phyloP scores from a whole-genome alignment of 257 asterid species.

The Anisodus tanguticus region DNA sequence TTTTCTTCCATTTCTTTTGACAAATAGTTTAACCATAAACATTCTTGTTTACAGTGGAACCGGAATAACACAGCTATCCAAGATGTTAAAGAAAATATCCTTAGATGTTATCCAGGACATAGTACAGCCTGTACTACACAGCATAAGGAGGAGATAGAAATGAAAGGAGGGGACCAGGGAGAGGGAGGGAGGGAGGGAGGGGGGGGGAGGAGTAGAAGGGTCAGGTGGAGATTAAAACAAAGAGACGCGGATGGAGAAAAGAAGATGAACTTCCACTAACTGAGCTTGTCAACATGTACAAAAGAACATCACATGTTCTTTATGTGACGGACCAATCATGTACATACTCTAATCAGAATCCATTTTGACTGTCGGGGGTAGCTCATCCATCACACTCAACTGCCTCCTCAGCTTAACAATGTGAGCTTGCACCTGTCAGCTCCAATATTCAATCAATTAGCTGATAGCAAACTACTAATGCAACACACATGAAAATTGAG shows the following conservation, averaged over 20 bases:
- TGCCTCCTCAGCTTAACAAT: constrained; percentile 75
- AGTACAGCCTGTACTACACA: constrained; percentile 15
- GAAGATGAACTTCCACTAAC: constrained; percentile 29
- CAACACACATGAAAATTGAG: neutral
- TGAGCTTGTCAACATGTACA: constrained; percentile 42
- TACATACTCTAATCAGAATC: constrained; percentile 48
- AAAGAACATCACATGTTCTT: constrained; percentile 19
- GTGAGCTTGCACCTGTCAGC: constrained; percentile 77
- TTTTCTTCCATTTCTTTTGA: neutral
- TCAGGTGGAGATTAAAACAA: constrained; percentile 15
- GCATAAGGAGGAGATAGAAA: constrained; percentile 16
- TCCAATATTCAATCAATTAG: constrained; percentile 11
- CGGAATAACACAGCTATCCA: constrained; percentile 18
- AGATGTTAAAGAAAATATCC: constrained; percentile 13
- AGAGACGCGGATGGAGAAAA: constrained; percentile 5
- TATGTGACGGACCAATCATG: constrained; percentile 28
- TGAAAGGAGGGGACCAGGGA: neutral
- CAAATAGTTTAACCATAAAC: constrained; percentile 15
- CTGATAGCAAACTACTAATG: neutral
- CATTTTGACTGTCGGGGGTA: constrained; percentile 60
- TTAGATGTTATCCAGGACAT: constrained; percentile 9
- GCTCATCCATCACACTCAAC: constrained; percentile 63
- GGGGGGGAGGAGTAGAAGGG: neutral
- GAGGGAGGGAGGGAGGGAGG: neutral
- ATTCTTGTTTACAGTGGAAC: constrained; percentile 22